These are phyloP conservation scores for Afroboletus lepidellus DNA, from an alignment of 1,284 basidiomycete genomes.

Conservation along the genomic window DNA sequence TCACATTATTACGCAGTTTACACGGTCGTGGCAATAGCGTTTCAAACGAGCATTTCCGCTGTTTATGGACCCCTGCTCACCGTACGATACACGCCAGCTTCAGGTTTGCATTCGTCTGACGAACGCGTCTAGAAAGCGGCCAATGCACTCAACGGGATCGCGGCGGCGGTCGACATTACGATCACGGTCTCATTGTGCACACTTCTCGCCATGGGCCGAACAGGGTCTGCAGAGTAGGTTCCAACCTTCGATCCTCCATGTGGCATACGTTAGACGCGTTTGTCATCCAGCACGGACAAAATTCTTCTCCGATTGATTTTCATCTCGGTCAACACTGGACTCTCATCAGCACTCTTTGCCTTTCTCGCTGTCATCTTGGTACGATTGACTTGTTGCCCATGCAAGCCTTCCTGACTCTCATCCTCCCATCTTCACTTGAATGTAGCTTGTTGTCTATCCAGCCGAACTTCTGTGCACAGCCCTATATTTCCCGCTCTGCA, in stretches of 20 bases:
- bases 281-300: slow-evolving; percentile 17
- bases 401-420: not conserved
- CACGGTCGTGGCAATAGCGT: slow-evolving; percentile 14
- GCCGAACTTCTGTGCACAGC: slow-evolving; percentile 25
- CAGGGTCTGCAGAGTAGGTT: slow-evolving; percentile 22
- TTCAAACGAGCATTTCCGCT: slow-evolving; percentile 17
- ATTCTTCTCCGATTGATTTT: slow-evolving; percentile 26
- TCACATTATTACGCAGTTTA: slow-evolving; percentile 19
- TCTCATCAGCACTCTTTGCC: slow-evolving; percentile 27
- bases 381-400: slow-evolving; percentile 5
- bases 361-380: slow-evolving; percentile 24
- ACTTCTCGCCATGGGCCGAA: slow-evolving; percentile 23
- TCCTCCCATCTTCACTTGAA: too few species aligned
- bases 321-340: slow-evolving; percentile 26
- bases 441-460: slow-evolving; percentile 26
- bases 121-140: slow-evolving; percentile 13
- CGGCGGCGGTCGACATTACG: slow-evolving; percentile 21
- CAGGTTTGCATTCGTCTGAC: slow-evolving; percentile 7
- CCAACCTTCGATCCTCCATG: not conserved
- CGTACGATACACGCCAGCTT: slow-evolving; percentile 8
- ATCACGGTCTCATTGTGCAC: slow-evolving; percentile 24
- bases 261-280: slow-evolving; percentile 1
- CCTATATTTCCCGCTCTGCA: slow-evolving; percentile 31
- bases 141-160: slow-evolving; percentile 13
- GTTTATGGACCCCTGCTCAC: slow-evolving; percentile 19